A percentile compares a stretch with the other conserved stretches of the same genome.
Evolutionary conservation across 768 basidiomycete species (phyloP).

Genomic region (Clathrus columnatus): DNA sequence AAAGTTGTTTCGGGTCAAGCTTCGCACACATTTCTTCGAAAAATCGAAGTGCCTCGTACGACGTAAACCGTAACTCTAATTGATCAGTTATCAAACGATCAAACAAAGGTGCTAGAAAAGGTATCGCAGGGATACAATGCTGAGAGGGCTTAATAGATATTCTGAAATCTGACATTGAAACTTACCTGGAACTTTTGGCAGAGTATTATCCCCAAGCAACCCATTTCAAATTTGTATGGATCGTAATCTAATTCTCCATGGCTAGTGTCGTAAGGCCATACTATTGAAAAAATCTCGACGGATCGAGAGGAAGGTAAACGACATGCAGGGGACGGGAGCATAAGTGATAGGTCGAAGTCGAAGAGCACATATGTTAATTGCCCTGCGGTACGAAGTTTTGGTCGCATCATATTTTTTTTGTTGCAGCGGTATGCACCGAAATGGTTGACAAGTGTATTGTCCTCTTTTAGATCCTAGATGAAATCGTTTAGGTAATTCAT

Average conservation of each 20-base stretch:
- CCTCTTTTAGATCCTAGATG: not conserved
- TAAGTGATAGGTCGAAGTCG: not conserved
- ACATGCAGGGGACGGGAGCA: not conserved
- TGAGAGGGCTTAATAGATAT: not conserved
- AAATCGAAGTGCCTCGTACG: constrained; percentile 21
- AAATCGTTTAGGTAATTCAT: not conserved
- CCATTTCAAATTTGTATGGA: too few relatives aligned
- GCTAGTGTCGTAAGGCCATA: constrained; percentile 9
- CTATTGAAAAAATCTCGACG: not conserved
- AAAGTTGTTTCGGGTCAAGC: not conserved
- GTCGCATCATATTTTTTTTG: not conserved
- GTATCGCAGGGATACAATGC: constrained; percentile 16
- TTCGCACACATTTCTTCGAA: constrained; percentile 12
- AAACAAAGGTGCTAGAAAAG: constrained; percentile 22
- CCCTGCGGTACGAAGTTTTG: not conserved
- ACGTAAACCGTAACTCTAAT: constrained; percentile 18
- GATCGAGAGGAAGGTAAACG: constrained; percentile 4
- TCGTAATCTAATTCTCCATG: too few relatives aligned
- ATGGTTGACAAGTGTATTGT: too few relatives aligned
- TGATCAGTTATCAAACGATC: constrained; percentile 22
- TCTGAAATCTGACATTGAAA: not conserved
- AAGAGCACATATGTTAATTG: not conserved
- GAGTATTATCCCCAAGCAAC: too few relatives aligned
- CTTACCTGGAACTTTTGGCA: not conserved
- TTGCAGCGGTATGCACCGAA: not conserved